A percentile compares a stretch with the other conserved stretches of the same genome.
Evolutionary conservation across 192 early-diverging fungal species (phyloP).

Genomic region (Funneliformis geosporum): DNA sequence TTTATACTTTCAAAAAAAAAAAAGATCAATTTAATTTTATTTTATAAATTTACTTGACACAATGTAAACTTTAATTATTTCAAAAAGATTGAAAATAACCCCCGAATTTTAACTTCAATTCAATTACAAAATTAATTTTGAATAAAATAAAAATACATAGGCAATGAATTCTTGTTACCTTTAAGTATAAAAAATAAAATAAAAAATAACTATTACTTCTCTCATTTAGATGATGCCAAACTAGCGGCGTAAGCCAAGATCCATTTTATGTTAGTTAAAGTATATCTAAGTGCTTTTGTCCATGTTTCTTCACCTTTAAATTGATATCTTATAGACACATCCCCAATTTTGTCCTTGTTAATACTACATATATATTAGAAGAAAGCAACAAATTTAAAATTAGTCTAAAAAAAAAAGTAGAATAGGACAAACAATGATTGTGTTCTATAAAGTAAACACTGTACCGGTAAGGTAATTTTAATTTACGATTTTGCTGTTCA

Average conservation of each 20-base stretch:
- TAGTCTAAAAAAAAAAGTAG: neutral
- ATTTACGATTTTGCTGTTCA: slow-evolving; percentile 66
- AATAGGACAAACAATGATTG: neutral
- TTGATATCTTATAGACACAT: slow-evolving; percentile 78
- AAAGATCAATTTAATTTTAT: neutral
- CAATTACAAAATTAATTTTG: too few species aligned
- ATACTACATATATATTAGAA: slow-evolving; percentile 52
- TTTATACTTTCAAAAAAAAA: neutral
- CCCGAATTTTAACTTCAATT: too few species aligned
- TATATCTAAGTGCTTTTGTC: slow-evolving; percentile 89
- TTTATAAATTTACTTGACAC: neutral
- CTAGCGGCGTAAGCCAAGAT: slow-evolving; percentile 70
- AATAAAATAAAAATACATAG: too few species aligned
- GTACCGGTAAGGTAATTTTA: slow-evolving; percentile 83
- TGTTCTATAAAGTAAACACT: neutral
- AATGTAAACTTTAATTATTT: neutral
- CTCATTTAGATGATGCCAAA: neutral
- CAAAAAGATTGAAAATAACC: neutral
- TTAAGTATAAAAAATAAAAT: too few species aligned
- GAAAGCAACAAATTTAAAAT: neutral
- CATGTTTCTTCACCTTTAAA: slow-evolving; percentile 91
- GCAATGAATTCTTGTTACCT: too few species aligned
- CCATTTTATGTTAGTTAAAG: slow-evolving; percentile 89
- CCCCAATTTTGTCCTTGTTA: slow-evolving; percentile 86
- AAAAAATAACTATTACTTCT: too few species aligned